These are phyloP conservation scores for Penicillium paneum DNA, from an alignment of 2,329 filamentous ascomycete species.

Conservation along the genomic window DNA sequence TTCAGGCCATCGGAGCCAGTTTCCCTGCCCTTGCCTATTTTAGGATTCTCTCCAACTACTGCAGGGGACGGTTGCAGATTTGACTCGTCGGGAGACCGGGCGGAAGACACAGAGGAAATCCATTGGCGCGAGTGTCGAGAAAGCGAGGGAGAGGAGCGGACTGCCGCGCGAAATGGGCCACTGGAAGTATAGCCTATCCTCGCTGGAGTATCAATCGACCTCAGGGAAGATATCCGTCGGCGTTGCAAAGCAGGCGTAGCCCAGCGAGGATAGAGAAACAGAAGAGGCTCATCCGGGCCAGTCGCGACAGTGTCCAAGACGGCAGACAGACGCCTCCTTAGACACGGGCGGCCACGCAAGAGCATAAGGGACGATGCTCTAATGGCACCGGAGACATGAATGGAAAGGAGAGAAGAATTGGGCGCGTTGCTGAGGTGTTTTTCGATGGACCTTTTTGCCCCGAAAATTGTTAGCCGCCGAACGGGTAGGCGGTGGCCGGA, in stretches of 20 bases:
- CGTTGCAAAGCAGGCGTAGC: conserved; percentile 29
- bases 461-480: conserved; percentile 22
- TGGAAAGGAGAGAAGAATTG: not conserved
- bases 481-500: conserved; percentile 26
- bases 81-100: not conserved
- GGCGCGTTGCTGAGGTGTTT: conserved; percentile 7
- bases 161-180: not conserved
- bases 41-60: not conserved
- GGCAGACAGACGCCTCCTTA: conserved; percentile 39
- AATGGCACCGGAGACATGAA: conserved; percentile 19
- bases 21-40: not conserved
- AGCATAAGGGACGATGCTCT: conserved; percentile 38
- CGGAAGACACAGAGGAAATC: conserved; percentile 16
- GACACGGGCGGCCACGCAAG: conserved; percentile 41
- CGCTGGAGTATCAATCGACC: conserved; percentile 2
- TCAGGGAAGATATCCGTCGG: conserved; percentile 19
- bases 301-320: conserved; percentile 37
- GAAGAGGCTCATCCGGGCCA: conserved; percentile 43
- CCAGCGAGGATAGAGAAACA: conserved; percentile 48
- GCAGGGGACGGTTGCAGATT: not conserved
- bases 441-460: conserved; percentile 13
- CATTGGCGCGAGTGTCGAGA: conserved; percentile 22
- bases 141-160: conserved; percentile 1
- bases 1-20: not conserved
- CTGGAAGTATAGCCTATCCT: not conserved